Percentiles rank a stretch among this genome's conserved stretches.
These are phyloP conservation scores for Blastocystis sp. DNA, from an alignment of 352 stramenopile species.

Conservation along the genomic window DNA sequence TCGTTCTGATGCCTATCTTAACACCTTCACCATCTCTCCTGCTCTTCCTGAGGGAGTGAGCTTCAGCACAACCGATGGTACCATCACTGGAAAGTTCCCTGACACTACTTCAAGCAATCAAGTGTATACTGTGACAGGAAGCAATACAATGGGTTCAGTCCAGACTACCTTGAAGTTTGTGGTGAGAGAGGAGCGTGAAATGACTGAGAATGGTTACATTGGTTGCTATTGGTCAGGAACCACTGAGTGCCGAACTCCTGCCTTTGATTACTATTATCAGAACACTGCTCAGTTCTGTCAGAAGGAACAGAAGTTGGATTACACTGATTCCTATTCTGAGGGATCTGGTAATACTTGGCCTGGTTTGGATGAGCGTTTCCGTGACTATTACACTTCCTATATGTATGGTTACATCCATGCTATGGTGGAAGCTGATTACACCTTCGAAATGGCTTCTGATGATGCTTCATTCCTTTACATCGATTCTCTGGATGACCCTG, in stretches of 20 bases:
- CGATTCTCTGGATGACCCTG: neutral
- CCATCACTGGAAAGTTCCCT: slow-evolving; percentile 47
- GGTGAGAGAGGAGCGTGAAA: slow-evolving; percentile 6
- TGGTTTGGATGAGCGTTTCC: slow-evolving; percentile 67
- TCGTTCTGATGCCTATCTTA: slow-evolving; percentile 58
- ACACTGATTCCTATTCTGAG: slow-evolving; percentile 37
- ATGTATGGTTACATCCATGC: slow-evolving; percentile 52
- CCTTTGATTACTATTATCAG: slow-evolving; percentile 58
- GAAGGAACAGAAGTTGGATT: slow-evolving; percentile 44
- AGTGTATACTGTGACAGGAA: slow-evolving; percentile 39
- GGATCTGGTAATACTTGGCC: slow-evolving; percentile 60
- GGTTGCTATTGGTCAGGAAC: slow-evolving; percentile 60
- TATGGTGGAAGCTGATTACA: slow-evolving; percentile 24
- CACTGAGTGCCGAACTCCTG: slow-evolving; percentile 46
- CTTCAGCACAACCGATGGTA: slow-evolving; percentile 7
- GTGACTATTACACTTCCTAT: slow-evolving; percentile 63
- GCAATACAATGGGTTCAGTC: slow-evolving; percentile 10
- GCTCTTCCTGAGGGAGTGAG: slow-evolving; percentile 46
- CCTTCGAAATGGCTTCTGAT: slow-evolving; percentile 59
- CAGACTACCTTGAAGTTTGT: slow-evolving; percentile 42
- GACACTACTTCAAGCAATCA: slow-evolving; percentile 3
- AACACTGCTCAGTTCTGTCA: slow-evolving; percentile 60
- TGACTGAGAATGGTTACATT: slow-evolving; percentile 44
- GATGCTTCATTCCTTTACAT: slow-evolving; percentile 62
- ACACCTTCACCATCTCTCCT: slow-evolving; percentile 15